Conservation (phyloP, 306 rosid genomes). For the Coriaria nepalensis region DNA sequence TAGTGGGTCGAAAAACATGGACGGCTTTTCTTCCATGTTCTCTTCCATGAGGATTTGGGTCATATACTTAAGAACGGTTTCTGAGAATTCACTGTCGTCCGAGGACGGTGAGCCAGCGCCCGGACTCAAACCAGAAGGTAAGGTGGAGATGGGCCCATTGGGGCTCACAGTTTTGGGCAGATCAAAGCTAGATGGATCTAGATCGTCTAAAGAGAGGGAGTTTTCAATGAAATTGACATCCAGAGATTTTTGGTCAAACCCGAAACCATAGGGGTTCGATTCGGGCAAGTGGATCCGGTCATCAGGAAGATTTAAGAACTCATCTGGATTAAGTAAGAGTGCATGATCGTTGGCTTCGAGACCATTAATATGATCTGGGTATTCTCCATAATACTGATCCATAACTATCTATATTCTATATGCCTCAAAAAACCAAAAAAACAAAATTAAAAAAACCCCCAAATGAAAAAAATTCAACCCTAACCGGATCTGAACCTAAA, state of each 20-base stretch:
- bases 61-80: conserved; percentile 46
- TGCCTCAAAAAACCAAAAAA: too few relatives aligned
- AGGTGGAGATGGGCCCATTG: background rate
- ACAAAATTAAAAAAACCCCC: background rate
- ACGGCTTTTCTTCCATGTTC: conserved; percentile 56
- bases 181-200: background rate
- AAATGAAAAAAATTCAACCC: background rate
- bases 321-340: conserved; percentile 12
- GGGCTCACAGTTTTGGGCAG: background rate
- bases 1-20: conserved; percentile 68
- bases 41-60: conserved; percentile 71
- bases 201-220: background rate
- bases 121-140: background rate
- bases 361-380: conserved; percentile 17
- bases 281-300: conserved; percentile 5
- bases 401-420: conserved; percentile 2
- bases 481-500: background rate
- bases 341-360: background rate
- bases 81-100: conserved; percentile 43
- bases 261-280: background rate
- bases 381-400: conserved; percentile 16
- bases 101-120: background rate
- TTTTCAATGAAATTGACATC: conserved; percentile 2
- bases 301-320: conserved; percentile 6
- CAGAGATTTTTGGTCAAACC: conserved; percentile 1